phyloP scores from a whole-genome alignment of 345 rosid genomes.

The Brassica rapa region DNA sequence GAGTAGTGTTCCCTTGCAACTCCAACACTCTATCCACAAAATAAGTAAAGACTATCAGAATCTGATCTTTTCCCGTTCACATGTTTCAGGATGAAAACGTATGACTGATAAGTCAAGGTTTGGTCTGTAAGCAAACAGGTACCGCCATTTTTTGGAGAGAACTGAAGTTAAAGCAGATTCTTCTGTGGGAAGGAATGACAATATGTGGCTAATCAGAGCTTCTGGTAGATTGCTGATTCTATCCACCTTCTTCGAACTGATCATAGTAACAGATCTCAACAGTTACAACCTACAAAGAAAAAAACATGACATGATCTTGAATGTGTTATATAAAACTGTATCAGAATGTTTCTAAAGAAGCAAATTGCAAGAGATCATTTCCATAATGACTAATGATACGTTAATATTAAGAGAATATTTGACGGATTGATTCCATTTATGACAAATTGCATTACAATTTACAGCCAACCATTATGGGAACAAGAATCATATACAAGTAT shows the following conservation, averaged over 20 bases:
- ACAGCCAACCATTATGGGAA: neutral
- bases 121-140: neutral
- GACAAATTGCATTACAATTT: neutral
- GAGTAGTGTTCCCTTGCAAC: neutral
- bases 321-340: neutral
- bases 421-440: neutral
- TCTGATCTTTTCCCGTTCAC: neutral
- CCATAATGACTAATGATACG: neutral
- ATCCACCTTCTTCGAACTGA: neutral
- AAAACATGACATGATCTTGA: neutral
- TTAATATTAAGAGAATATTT: neutral
- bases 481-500: neutral
- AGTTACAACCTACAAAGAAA: neutral
- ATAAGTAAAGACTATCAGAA: neutral
- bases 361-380: neutral
- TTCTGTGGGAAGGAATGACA: slow-evolving; percentile 27
- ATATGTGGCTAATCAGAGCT: slow-evolving; percentile 18
- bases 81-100: neutral
- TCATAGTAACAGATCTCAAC: slow-evolving; percentile 8
- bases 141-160: slow-evolving; percentile 19
- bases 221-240: slow-evolving; percentile 16
- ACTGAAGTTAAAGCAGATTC: slow-evolving; percentile 22
- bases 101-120: neutral
- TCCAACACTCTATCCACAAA: slow-evolving; percentile 15
- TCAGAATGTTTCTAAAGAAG: neutral